Base-by-base conservation (phyloP, 1,284 basidiomycete genomes). In the Porogramme epimiltina region DNA sequence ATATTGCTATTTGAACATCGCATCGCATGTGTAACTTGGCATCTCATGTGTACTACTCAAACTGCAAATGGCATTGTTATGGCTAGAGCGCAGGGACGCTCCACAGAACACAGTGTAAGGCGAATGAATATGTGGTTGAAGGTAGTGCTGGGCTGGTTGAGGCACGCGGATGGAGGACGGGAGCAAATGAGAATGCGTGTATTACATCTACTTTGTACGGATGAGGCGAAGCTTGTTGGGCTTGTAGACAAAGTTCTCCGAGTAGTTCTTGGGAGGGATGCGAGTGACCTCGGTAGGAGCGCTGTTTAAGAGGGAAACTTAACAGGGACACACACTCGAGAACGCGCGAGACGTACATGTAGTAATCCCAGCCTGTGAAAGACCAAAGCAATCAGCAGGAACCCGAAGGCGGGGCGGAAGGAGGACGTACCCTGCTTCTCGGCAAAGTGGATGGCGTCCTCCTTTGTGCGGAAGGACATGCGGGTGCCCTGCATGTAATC, bases 401-500 rank as follows among this genome's bases (percentile, higher is more conserved):
- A n/a, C n/a, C n/a, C n/a, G 34, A 9, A n/a, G n/a, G n/a, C n/a
- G 34, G 13, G n/a, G 2, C 9, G 25, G 11, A 18, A 39, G 31
- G 20, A 23, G 20, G 15, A 66, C 74, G 47, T 62, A 87, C 91
- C 91, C 79, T 95, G 92, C 74, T 93, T 93, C 77, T 93, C 91
- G 36, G 91, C 90, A 64, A 99, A 99, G 67, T 93, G 90, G 56
- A 97, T 80, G 22, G 97, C 96, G 66, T 95, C 94, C 68, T 95
- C 93, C 73, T 91, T 93, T 46, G 85, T 87, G 61, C 82, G 81
- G 83, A 99, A 99, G 39, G 87, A 83, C 65, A 98, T 64, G 16
- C 88, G 84, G 2, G 92, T 92, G 25, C 91, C 95, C 71, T 99
- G 96, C 87, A 98, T 91, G 74, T 98, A 98, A 73, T 99, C 96